Percentiles rank a stretch among this genome's conserved stretches.
Conservation (phyloP, 768 basidiomycete species). For the Coprinellus micaceus region DNA sequence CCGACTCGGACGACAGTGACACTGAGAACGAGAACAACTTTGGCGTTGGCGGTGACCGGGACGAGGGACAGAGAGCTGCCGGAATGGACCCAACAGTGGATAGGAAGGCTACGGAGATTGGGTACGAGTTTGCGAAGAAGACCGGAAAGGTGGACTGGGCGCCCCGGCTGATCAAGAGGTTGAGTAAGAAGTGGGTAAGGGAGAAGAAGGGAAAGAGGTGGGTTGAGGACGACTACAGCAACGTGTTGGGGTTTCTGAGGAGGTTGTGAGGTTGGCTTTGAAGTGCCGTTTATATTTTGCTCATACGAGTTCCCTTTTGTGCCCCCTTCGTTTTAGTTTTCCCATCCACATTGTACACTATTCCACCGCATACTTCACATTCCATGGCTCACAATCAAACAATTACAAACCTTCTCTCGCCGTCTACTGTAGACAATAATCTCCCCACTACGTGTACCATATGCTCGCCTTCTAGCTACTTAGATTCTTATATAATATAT, state of each 20-base stretch:
- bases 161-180: not conserved
- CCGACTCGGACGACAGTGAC: not conserved
- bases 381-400: no score
- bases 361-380: no score
- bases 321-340: no score
- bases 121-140: not conserved
- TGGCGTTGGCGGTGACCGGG: no score
- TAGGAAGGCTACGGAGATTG: not conserved
- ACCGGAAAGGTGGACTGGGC: not conserved
- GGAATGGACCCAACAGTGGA: not conserved
- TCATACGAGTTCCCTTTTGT: no score
- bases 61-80: not conserved
- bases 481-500: no score
- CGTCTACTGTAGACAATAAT: no score
- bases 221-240: constrained; percentile 7
- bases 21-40: not conserved
- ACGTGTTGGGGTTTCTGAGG: constrained; percentile 6
- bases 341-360: no score
- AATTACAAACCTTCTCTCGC: no score
- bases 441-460: no score
- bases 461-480: no score
- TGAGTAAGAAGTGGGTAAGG: constrained; percentile 8
- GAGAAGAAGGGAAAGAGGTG: constrained; percentile 10
- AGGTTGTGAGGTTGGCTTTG: constrained; percentile 8
- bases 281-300: no score